Evolutionary conservation across 768 basidiomycete genomes (phyloP), one percentile per base, ranked within the genome.

Genomic region (Holtermanniella nyarrowii): DNA sequence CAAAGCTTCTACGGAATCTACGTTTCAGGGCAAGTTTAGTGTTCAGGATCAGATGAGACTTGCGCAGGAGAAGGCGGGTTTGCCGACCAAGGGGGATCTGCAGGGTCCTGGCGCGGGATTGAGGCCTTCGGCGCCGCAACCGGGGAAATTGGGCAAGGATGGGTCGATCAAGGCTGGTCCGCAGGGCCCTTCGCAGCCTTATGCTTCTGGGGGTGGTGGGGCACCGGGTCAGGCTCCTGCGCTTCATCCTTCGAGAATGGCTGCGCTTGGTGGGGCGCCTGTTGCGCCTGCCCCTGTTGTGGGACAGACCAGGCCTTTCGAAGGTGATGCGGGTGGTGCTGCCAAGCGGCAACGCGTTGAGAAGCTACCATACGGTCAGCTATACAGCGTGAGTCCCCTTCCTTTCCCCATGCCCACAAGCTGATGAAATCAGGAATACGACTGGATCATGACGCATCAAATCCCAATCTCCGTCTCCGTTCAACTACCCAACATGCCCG

Each of bases 31-130:
- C 14, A 84, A 85, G 56, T 89, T 87, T 76, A 91, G 89, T 69
- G 83, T 97, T 69, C 89, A 96, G 74, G 90, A 96, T 66, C 95
- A 99, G 70, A 99, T 99, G 69, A 88, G 88, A 42, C 88, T 90
- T 44, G 89, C 97, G 53, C 91, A 95, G 73, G 85, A 85, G 52
- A 81, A 88, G 22, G 88, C 54, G 48, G 50, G 54, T 48, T 27
- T 69, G 3, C 10, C 7, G 16, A 16, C 31, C 31, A 16, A 37
- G 16, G 49, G 20, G 42, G 53, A 3, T 46, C 43, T 20, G 46
- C 27, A 5, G 55, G 26, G 16, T 48, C 53, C n/a, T 46, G 48
- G 18, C 54, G 50, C 41, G 54, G 56, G 3, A 56, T 56, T 14
- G 13, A 48, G 3, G 39, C 47, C 37, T 49, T 53, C 2, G 42